Evolutionary conservation across 768 basidiomycete species (phyloP), one percentile per base, ranked within the genome.

Genomic region (Suillus subalutaceus): DNA sequence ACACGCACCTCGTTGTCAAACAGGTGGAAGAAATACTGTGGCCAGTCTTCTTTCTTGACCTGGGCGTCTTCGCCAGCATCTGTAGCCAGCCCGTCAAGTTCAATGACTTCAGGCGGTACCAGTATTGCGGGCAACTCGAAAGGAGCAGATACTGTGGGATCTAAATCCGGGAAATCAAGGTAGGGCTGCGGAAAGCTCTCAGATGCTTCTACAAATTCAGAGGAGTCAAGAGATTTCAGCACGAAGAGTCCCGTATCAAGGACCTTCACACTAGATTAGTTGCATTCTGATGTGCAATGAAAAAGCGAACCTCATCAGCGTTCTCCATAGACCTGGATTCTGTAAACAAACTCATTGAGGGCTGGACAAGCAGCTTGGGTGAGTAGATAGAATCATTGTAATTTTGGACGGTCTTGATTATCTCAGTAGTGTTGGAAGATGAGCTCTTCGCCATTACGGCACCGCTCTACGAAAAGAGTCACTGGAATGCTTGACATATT

Each of bases 101-200:
- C 94, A 37, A 94, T 90, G 30, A 90, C 86, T 75, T 96, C 94
- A 1, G 94, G 94, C 3, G 94, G 94, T 0, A 96, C 93, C 20
- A 96, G 82, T 48, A 96, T 88, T 41, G 87, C 83, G 6, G 93
- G 93, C 12, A 96, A 81, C 38, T 87, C 84, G 69, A 91, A 94
- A 2, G 86, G 84, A 9, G 80, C 74, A 18, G 83, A 76, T 4
- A 73, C 70, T 2, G 74, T 70, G 10, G 74, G 69, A 48, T 84
- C 83, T 26, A 83, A 77, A 32, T 81, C 80, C 0, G 83, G 78
- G 66, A 84, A 81, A 43, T 81, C 78, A 13, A 81, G 72, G 70
- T 92, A 93, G 3, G 92, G 91, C 68, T 89, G 89, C 10, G 88
- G 86, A 69, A 87, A 86, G 70, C 83, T 87, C 65, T 76, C 82